Evolutionary conservation across 2,329 filamentous ascomycete genomes (phyloP).

Genomic region (Exophiala oligosperma): DNA sequence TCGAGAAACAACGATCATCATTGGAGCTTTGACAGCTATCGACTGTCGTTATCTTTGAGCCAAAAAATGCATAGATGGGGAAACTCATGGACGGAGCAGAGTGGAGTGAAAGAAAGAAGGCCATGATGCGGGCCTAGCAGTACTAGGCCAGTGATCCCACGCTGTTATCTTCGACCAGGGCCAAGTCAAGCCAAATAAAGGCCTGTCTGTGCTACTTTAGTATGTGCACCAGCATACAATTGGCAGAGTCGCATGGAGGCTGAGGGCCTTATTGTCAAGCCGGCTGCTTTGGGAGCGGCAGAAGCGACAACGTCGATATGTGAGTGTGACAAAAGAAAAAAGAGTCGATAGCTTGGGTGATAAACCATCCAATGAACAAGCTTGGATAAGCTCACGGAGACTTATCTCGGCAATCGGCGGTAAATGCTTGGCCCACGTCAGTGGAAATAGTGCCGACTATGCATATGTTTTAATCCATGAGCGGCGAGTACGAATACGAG

Average conservation of each 20-base stretch:
- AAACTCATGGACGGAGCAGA: background rate
- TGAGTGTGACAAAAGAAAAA: too few relatives aligned
- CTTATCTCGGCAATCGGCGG: too few relatives aligned
- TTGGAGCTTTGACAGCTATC: slow-evolving; percentile 4
- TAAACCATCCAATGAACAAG: too few relatives aligned
- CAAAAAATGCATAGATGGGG: background rate
- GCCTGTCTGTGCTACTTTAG: background rate
- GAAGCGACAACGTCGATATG: too few relatives aligned
- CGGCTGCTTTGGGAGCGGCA: too few relatives aligned
- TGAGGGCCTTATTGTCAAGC: too few relatives aligned
- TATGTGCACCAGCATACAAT: too few relatives aligned
- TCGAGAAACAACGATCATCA: background rate
- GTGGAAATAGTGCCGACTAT: background rate
- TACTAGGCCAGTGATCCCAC: background rate
- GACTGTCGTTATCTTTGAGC: slow-evolving; percentile 7
- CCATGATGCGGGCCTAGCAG: slow-evolving; percentile 4
- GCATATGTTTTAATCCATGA: too few relatives aligned
- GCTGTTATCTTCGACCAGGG: slow-evolving; percentile 10
- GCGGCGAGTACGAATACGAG: too few relatives aligned
- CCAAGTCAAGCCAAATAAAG: background rate
- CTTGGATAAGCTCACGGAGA: too few relatives aligned
- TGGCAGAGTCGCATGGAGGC: too few relatives aligned
- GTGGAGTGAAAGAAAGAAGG: background rate
- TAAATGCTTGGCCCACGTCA: background rate
- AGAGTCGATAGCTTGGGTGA: too few relatives aligned